Evolutionary conservation across 1,284 basidiomycete genomes (phyloP).

Genomic region (Leccinum subrobustum): DNA sequence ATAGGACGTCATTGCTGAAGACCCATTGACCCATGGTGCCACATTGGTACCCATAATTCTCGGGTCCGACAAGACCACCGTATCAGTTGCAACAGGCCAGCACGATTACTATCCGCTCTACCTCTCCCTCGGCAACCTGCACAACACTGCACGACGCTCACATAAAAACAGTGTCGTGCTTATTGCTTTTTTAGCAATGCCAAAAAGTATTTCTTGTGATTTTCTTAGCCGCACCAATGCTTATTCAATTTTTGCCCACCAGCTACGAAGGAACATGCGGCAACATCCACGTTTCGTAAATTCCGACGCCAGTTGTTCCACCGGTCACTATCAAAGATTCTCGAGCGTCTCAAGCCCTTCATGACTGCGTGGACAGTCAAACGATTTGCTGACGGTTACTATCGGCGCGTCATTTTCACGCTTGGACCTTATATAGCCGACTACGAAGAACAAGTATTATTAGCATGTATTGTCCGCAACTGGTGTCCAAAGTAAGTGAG

Average conservation of each 20-base stretch:
- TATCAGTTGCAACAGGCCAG: neutral
- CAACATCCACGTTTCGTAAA: neutral
- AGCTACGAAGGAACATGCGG: neutral
- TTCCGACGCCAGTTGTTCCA: neutral
- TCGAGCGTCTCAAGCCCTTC: neutral
- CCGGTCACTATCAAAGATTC: neutral
- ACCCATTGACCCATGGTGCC: neutral
- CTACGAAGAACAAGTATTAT: neutral
- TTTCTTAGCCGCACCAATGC: no score
- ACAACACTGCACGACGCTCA: neutral
- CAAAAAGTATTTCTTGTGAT: neutral
- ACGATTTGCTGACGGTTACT: neutral
- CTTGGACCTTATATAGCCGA: neutral
- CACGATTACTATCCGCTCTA: conserved; percentile 4
- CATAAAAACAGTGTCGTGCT: neutral
- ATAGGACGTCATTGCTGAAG: neutral
- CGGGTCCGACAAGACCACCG: neutral
- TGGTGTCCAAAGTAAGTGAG: neutral
- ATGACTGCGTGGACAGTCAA: neutral
- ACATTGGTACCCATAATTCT: neutral
- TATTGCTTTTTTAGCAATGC: neutral
- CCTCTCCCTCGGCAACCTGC: conserved; percentile 1
- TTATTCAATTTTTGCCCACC: no score
- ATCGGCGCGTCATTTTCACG: neutral
- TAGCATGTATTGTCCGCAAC: neutral